Conservation (phyloP, 2,329 filamentous ascomycete species). For the Curvularia hawaiiensis region DNA sequence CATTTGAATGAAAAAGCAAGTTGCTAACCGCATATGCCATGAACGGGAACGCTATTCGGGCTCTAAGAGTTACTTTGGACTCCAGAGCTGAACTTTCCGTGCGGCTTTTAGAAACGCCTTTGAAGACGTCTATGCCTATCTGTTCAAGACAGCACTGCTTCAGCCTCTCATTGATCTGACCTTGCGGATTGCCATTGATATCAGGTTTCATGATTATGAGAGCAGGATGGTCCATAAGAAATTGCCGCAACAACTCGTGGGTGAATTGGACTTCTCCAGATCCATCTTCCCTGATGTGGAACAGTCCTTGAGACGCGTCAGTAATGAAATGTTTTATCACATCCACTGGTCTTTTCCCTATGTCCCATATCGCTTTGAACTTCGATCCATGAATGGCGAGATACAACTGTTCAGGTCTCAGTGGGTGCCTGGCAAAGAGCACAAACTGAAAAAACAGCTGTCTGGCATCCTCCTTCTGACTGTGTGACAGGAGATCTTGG, state of each 20-base stretch:
- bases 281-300: conserved; percentile 20
- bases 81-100: conserved; percentile 11
- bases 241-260: conserved; percentile 43
- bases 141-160: conserved; percentile 51
- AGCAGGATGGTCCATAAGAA: conserved; percentile 47
- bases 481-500: conserved; percentile 45
- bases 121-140: conserved; percentile 35
- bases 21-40: conserved; percentile 52
- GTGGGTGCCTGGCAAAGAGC: conserved; percentile 20
- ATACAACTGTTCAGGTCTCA: conserved; percentile 25
- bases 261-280: conserved; percentile 37
- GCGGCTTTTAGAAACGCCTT: neutral
- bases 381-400: conserved; percentile 17
- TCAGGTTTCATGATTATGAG: conserved; percentile 40
- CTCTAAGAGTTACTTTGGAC: conserved; percentile 9
- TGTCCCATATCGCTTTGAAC: conserved; percentile 14
- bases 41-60: conserved; percentile 50
- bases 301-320: conserved; percentile 31
- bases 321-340: conserved; percentile 25
- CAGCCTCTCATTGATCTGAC: conserved; percentile 50
- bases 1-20: conserved; percentile 51
- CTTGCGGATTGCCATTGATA: conserved; percentile 36
- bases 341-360: conserved; percentile 15
- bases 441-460: conserved; percentile 26
- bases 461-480: conserved; percentile 11